Percentiles rank a stretch among this genome's conserved stretches.
Evolutionary conservation across 108 stramenopile species (phyloP).

Genomic region (Cyclotella cryptica): DNA sequence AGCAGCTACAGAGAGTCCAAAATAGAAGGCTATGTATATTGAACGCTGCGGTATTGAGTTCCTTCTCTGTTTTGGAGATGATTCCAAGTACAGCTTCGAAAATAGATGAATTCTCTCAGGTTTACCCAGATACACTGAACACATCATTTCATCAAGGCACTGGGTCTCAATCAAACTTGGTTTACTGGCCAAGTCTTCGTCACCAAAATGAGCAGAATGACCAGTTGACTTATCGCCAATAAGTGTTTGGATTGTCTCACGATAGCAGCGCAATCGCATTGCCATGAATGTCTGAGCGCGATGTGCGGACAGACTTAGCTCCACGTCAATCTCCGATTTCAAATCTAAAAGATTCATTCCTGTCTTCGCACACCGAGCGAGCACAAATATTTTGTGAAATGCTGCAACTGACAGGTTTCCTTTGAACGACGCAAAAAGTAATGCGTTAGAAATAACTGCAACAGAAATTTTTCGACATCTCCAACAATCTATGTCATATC

Average conservation of each 20-base stretch:
- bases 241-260: background rate
- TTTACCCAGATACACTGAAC: conserved; percentile 20
- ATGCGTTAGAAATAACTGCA: no score
- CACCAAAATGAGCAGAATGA: background rate
- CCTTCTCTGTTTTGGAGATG: background rate
- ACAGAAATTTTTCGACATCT: no score
- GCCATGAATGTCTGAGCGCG: no score
- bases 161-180: background rate
- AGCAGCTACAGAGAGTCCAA: background rate
- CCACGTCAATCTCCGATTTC: background rate
- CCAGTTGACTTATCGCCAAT: background rate
- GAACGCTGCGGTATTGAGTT: background rate
- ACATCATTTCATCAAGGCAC: background rate
- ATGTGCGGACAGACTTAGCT: background rate
- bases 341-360: conserved; percentile 1
- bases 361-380: background rate
- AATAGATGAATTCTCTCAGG: conserved; percentile 6
- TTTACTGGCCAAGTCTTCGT: background rate
- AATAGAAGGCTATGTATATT: background rate
- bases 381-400: background rate
- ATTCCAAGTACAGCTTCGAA: background rate
- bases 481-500: no score
- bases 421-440: background rate
- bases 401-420: background rate
- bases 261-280: background rate